A percentile compares a stretch with the other conserved stretches of the same genome.
These are phyloP conservation scores for Xylariales sp. DNA, from an alignment of 2,329 filamentous ascomycete species.

Conservation along the genomic window DNA sequence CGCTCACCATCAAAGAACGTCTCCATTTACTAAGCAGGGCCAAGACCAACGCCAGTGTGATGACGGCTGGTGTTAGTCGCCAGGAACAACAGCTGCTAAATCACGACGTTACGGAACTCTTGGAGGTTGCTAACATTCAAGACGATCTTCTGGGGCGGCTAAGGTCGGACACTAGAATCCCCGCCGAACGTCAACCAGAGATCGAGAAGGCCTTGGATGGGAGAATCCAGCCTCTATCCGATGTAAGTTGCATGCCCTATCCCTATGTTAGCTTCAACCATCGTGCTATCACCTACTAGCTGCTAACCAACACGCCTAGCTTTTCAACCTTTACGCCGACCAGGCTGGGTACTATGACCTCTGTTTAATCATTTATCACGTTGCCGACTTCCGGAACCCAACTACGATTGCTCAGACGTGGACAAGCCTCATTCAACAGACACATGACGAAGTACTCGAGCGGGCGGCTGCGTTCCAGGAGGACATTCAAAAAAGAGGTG, in stretches of 20 bases:
- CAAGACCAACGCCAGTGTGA: constrained; percentile 90
- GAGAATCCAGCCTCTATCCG: constrained; percentile 79
- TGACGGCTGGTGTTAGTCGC: constrained; percentile 78
- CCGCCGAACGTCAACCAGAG: constrained; percentile 69
- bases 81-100: constrained; percentile 87
- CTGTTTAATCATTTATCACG: constrained; percentile 90
- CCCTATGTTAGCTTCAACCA: neutral
- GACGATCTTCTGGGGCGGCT: constrained; percentile 88
- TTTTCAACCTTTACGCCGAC: constrained; percentile 94
- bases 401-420: constrained; percentile 87
- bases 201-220: constrained; percentile 79
- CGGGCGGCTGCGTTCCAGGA: constrained; percentile 54
- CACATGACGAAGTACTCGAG: constrained; percentile 67
- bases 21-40: constrained; percentile 92
- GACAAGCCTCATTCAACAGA: constrained; percentile 81
- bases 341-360: constrained; percentile 94
- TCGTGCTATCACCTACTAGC: neutral
- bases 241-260: constrained; percentile 65
- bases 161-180: constrained; percentile 76
- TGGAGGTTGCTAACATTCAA: constrained; percentile 95
- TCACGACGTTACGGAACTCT: constrained; percentile 84
- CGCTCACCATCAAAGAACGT: constrained; percentile 81
- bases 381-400: constrained; percentile 89
- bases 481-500: constrained; percentile 55
- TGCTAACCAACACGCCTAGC: constrained; percentile 58